Evolutionary conservation across 2,329 filamentous ascomycete genomes (phyloP).

Genomic region (Nectriaceae sp.): DNA sequence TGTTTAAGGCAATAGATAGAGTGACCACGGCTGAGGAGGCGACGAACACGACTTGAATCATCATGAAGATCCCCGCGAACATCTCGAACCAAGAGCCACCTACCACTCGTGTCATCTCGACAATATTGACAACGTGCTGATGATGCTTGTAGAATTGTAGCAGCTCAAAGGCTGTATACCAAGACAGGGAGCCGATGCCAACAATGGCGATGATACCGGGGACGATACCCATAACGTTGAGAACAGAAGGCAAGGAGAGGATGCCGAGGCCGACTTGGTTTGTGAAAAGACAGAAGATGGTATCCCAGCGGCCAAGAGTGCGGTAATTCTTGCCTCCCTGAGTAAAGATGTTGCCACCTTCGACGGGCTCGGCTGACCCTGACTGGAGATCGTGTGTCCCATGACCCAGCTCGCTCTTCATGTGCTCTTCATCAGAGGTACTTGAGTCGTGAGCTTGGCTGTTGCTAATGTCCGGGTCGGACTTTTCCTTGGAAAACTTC

Average conservation of each 20-base stretch:
- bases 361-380: conserved; percentile 13
- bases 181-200: conserved; percentile 65
- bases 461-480: background rate
- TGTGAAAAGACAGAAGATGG: conserved; percentile 27
- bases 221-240: conserved; percentile 67
- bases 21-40: conserved; percentile 67
- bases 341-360: conserved; percentile 24
- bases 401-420: conserved; percentile 12
- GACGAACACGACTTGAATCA: conserved; percentile 73
- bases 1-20: conserved; percentile 69
- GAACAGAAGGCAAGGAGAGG: conserved; percentile 72
- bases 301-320: conserved; percentile 27
- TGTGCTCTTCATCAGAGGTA: conserved; percentile 16
- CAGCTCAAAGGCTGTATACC: conserved; percentile 49
- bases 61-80: conserved; percentile 57
- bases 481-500: background rate
- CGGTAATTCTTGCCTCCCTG: conserved; percentile 29
- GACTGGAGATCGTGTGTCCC: conserved; percentile 19
- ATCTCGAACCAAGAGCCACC: conserved; percentile 32
- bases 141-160: conserved; percentile 71
- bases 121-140: conserved; percentile 69
- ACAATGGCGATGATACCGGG: conserved; percentile 70
- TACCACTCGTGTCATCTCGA: conserved; percentile 65
- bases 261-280: conserved; percentile 40
- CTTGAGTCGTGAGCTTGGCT: conserved; percentile 8